Base-by-base conservation (phyloP, 2,329 filamentous ascomycete genomes). In the Nakataea oryzae region DNA sequence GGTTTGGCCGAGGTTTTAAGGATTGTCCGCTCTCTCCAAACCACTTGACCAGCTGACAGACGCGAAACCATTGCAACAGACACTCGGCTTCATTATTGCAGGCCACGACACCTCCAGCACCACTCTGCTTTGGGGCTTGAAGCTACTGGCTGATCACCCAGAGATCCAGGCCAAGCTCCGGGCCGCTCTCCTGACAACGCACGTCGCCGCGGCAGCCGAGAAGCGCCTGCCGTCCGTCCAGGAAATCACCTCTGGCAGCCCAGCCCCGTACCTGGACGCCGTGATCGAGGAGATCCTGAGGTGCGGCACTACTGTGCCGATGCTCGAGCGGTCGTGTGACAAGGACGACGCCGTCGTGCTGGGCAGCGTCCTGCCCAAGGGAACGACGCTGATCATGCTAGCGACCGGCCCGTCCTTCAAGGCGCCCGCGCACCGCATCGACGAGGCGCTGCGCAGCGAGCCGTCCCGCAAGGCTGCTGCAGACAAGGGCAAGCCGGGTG, bases 201-300 rank as follows among this genome's bases (percentile, higher is more conserved):
- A 75, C 3, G 65, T 64, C 4, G 57, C 65, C 0, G 69, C 70
- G 0, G 14, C 60, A 0, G 54, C 58, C 0, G 27, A 28, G 5
- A 30, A 34, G 24, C 59, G 59, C 17, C 47, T 32, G 2, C 59
- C 59, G 1, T 69, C 67, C 0, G 66, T 69, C 29, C 54, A 65
- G 1, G 74, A 76, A 64, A 69, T 76, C 17, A 65, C 65, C 0
- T n/a, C 32, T 9, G 57, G 57, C 3, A 61, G 66, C 1, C 66
- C 69, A 6, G 63, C 74, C 1, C 72, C 72, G 1, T 76, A 74
- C 63, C 67, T 77, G 13, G 74, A 77, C 26, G 74, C 74, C 11
- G 68, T 72, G 8, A 65, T 76, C 34, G 72, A 75, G 62, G 75
- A 78, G 63, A 68, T 70, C 0, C 64, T 76, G 2, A 71, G 76